Percentiles rank a stretch among this genome's conserved stretches.
These are phyloP conservation scores for Scedosporium minutisporum DNA, from an alignment of 2,329 filamentous ascomycete genomes.

Conservation along the genomic window DNA sequence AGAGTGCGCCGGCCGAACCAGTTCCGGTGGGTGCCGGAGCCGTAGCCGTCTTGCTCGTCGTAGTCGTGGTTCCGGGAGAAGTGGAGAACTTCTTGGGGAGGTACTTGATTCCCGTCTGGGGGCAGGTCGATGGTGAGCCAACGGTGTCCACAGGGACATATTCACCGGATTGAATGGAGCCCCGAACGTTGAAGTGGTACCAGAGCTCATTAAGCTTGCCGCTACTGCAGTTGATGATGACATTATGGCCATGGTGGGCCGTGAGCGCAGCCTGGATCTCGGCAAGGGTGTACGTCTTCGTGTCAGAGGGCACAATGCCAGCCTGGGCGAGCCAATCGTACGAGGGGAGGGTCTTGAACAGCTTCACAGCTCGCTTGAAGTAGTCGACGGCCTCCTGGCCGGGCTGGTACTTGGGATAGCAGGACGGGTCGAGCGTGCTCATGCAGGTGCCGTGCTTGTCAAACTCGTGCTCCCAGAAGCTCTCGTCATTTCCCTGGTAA, in stretches of 20 bases:
- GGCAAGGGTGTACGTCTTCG: conserved; percentile 46
- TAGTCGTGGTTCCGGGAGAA: conserved; percentile 3
- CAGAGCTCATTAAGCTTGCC: conserved; percentile 43
- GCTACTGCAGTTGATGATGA: conserved; percentile 47
- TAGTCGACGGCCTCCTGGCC: conserved; percentile 60
- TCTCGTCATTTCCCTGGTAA: conserved; percentile 51
- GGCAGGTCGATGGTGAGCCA: conserved; percentile 20
- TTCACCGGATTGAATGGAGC: conserved; percentile 48
- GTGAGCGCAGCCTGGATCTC: conserved; percentile 51
- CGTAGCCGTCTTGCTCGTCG: conserved; percentile 3
- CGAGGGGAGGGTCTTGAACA: conserved; percentile 58
- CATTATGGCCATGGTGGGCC: conserved; percentile 40
- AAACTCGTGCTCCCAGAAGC: conserved; percentile 68
- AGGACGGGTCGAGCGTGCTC: conserved; percentile 55
- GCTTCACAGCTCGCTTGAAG: conserved; percentile 53
- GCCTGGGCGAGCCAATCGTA: conserved; percentile 53
- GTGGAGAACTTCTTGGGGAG: conserved; percentile 13
- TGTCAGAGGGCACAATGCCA: conserved; percentile 45
- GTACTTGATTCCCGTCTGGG: conserved; percentile 17
- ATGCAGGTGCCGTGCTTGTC: conserved; percentile 67
- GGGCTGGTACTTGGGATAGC: conserved; percentile 51
- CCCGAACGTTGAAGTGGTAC: conserved; percentile 54
- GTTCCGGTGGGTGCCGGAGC: conserved; percentile 5
- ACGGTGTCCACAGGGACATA: conserved; percentile 49
- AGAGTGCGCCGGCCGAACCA: conserved; percentile 6